Conservation (phyloP, 331 rosid genomes). For the Malus hybrid region DNA sequence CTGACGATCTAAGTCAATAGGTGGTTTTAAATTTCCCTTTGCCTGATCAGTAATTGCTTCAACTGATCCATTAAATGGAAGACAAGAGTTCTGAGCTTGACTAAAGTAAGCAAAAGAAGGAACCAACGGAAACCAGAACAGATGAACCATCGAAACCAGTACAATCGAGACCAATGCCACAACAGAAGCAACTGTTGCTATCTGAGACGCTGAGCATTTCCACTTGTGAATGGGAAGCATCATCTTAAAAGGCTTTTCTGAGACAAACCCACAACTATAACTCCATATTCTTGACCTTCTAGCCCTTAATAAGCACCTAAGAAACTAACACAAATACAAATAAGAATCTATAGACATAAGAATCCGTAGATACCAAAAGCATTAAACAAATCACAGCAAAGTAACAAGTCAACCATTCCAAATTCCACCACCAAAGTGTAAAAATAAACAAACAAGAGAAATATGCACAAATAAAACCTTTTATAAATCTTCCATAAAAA, state of each 20-base stretch:
- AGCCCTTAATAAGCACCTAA: constrained; percentile 23
- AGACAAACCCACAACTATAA: neutral
- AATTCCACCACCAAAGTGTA: neutral
- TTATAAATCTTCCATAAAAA: no score
- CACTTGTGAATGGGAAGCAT: constrained; percentile 51
- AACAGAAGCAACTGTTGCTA: constrained; percentile 54
- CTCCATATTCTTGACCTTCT: constrained; percentile 27
- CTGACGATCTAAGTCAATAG: constrained; percentile 34
- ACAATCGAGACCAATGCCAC: constrained; percentile 55
- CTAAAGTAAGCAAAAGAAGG: constrained; percentile 62
- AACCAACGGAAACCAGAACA: constrained; percentile 74
- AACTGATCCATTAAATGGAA: constrained; percentile 33
- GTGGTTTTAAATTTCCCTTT: constrained; percentile 21
- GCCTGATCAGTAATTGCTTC: constrained; percentile 17
- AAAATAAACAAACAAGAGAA: neutral
- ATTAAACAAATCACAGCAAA: neutral
- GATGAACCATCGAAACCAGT: constrained; percentile 60
- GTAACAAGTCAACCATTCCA: neutral
- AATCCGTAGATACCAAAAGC: neutral
- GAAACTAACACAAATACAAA: neutral
- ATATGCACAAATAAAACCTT: no score
- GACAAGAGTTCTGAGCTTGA: constrained; percentile 46
- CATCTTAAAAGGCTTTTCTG: constrained; percentile 35
- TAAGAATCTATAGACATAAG: neutral
- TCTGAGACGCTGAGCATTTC: constrained; percentile 72